Base-by-base conservation (phyloP, 2,329 filamentous ascomycete species). In the Colletotrichum tamarilloi region DNA sequence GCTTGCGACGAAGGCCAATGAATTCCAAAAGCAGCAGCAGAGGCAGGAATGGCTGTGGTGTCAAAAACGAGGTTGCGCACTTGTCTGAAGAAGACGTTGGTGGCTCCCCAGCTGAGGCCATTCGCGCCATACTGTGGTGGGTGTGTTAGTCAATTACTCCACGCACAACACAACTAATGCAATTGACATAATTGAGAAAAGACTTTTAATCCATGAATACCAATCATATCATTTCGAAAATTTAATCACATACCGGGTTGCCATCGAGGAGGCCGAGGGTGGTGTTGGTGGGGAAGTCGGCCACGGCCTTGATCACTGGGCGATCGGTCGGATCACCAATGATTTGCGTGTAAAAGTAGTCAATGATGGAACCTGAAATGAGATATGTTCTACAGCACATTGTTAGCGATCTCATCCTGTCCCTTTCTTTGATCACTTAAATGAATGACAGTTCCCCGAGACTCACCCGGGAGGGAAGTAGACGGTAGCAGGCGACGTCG, bases 321-420 rank as follows among this genome's bases (percentile, higher is more conserved):
- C 88, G 85, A 74, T 87, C 81, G 24, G 85, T 86, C 11, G 92
- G 90, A 81, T 95, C 92, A 53, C 93, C 94, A 35, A 95, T 87
- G 74, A 97, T 87, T 81, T 94, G 92, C 1, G 94, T 95, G 80
- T 95, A 94, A 84, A 95, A 97, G 82, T 92, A 91, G 79, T 93
- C 91, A 55, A 93, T 83, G 73, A 97, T 91, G 6, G 94, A 92
- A 75, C 85, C 87, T 63, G 89, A 92, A 74, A 96, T 90, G 5
- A 92, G 78, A 78, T 96, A 97, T 3, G 92, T 95, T 57, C 82
- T 83, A 42, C 2, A 4, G 9, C 7, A 11, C 19, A 5, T 1
- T 9, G 5, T 67, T 12, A 58, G n/a, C 9, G n/a, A n/a, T n/a
- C n/a, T n/a, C n/a, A n/a, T n/a, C n/a, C n/a, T n/a, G n/a, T n/a